These are phyloP conservation scores for Mucor ambiguus DNA, from an alignment of 371 early-diverging fungal species.

Conservation along the genomic window DNA sequence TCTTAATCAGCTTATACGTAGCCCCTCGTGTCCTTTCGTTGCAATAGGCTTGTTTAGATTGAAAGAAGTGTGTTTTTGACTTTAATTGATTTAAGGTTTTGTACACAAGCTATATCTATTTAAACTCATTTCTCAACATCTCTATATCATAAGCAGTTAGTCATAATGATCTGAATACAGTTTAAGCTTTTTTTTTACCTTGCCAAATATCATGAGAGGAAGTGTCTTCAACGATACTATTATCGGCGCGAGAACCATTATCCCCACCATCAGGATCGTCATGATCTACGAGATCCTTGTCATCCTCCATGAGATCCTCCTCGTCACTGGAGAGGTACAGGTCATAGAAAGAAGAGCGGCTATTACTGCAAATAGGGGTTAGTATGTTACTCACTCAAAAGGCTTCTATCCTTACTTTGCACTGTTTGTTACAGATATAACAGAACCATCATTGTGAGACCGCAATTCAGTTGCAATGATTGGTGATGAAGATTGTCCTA, in stretches of 20 bases:
- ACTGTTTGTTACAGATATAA: conserved; percentile 1
- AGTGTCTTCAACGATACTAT: conserved; percentile 15
- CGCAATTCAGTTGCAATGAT: not conserved
- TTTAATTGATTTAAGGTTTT: not conserved
- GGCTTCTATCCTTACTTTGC: not conserved
- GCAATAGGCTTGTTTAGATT: too few relatives aligned
- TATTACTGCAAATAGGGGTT: conserved; percentile 2
- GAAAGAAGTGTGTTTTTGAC: not conserved
- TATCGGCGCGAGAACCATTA: not conserved
- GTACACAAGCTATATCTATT: not conserved
- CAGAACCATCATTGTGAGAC: conserved; percentile 10
- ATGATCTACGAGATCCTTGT: conserved; percentile 5
- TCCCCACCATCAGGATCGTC: not conserved
- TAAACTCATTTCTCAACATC: conserved; percentile 21
- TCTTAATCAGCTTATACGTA: too few relatives aligned
- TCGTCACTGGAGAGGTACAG: conserved; percentile 20
- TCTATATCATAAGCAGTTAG: conserved; percentile 9
- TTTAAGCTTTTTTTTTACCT: conserved; percentile 15
- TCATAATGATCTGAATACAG: not conserved
- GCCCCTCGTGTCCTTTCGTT: too few relatives aligned
- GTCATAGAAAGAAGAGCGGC: conserved; percentile 13
- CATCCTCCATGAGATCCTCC: conserved; percentile 8
- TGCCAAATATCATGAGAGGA: conserved; percentile 26
- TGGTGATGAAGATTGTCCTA: conserved; percentile 1
- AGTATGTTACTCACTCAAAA: not conserved